Conservation (phyloP, 2,329 filamentous ascomycete genomes). For the Septoria linicola region DNA sequence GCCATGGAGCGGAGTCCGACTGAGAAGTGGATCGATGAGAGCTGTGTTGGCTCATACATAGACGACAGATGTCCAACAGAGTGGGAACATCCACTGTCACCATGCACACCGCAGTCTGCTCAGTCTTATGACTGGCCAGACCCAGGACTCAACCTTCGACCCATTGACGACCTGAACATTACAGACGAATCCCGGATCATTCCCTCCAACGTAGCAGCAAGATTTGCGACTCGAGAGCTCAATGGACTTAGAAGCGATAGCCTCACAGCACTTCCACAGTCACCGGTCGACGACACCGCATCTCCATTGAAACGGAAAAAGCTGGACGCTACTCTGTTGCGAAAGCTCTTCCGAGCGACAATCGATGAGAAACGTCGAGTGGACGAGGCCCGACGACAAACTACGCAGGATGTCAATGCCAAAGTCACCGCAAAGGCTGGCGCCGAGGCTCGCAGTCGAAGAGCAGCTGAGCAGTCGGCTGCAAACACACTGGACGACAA, state of each 20-base stretch:
- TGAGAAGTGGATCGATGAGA: constrained; percentile 16
- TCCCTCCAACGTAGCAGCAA: background rate
- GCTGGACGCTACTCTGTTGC: constrained; percentile 19
- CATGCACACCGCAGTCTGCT: background rate
- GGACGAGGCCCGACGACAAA: constrained; percentile 14
- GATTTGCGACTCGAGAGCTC: constrained; percentile 2
- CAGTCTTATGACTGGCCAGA: background rate
- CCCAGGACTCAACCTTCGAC: background rate
- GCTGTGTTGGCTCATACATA: constrained; percentile 27
- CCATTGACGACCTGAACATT: background rate
- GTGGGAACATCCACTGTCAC: constrained; percentile 13
- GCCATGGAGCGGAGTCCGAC: constrained; percentile 4
- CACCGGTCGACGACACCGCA: constrained; percentile 2
- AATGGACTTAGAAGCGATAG: background rate
- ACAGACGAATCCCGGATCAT: constrained; percentile 5
- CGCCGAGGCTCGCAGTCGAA: constrained; percentile 6
- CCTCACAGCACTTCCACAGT: constrained; percentile 5
- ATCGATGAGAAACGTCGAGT: constrained; percentile 24
- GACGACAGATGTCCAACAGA: constrained; percentile 32
- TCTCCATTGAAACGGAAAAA: constrained; percentile 13
- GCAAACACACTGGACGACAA: constrained; percentile 8
- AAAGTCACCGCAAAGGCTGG: constrained; percentile 5
- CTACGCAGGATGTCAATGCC: constrained; percentile 5
- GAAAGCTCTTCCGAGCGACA: constrained; percentile 25
- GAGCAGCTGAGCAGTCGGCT: background rate